Evolutionary conservation across 1,284 basidiomycete genomes (phyloP).

Genomic region (Polyporus tsugae): DNA sequence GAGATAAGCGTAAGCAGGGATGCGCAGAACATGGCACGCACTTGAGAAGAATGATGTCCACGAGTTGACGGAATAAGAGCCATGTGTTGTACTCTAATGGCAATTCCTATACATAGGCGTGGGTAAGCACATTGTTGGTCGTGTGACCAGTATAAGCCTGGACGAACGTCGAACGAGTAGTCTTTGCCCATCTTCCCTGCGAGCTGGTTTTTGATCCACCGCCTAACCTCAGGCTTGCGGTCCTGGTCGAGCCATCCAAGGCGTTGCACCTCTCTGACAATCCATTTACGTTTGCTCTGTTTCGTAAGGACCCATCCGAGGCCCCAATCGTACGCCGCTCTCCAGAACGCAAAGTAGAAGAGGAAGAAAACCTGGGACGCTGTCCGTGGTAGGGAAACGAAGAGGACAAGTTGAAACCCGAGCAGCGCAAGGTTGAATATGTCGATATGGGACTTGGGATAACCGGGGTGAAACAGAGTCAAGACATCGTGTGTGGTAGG

Average conservation of each 20-base stretch:
- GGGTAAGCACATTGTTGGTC: constrained; percentile 28
- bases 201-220: constrained; percentile 90
- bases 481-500: constrained; percentile 96
- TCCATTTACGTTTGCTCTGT: constrained; percentile 95
- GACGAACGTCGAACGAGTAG: constrained; percentile 88
- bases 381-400: constrained; percentile 66
- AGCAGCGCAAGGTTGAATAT: constrained; percentile 86
- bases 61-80: constrained; percentile 91
- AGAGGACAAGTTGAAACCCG: constrained; percentile 82
- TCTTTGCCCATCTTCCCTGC: constrained; percentile 94
- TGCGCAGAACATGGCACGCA: constrained; percentile 50
- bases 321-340: constrained; percentile 91
- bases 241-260: constrained; percentile 89
- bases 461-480: constrained; percentile 88
- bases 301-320: constrained; percentile 94
- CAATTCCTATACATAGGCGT: constrained; percentile 59
- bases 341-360: constrained; percentile 93
- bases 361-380: constrained; percentile 77
- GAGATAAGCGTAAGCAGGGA: background rate
- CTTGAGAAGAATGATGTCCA: constrained; percentile 97
- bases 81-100: constrained; percentile 90
- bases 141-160: constrained; percentile 23
- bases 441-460: constrained; percentile 93
- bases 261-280: constrained; percentile 82
- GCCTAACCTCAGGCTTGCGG: constrained; percentile 67